Conservation (phyloP, 208 protist genomes). For the Acanthamoeba sp. region DNA sequence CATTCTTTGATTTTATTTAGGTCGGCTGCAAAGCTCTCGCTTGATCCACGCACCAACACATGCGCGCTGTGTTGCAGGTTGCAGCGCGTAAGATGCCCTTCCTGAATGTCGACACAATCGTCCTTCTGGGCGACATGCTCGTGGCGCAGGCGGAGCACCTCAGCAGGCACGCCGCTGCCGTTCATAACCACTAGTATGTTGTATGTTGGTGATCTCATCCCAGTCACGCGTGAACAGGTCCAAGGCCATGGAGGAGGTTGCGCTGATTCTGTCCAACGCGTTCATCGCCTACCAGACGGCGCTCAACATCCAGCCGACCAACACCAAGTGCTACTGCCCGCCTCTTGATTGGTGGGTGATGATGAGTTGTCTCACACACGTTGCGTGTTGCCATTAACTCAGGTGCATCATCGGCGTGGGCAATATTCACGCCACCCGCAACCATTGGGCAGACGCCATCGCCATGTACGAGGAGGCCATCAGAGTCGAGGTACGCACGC, state of each 20-base stretch:
- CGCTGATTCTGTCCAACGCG: constrained; percentile 1
- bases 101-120: neutral
- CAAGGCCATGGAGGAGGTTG: neutral
- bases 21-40: too few relatives aligned
- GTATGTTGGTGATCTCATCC: too few relatives aligned
- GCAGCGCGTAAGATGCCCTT: constrained; percentile 58
- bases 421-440: neutral
- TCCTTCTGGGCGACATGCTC: constrained; percentile 32
- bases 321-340: neutral
- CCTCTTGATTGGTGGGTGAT: neutral
- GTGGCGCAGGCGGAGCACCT: neutral
- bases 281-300: constrained; percentile 25
- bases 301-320: neutral
- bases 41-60: too few relatives aligned
- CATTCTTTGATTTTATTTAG: neutral
- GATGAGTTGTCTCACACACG: too few relatives aligned
- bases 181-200: too few relatives aligned
- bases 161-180: neutral
- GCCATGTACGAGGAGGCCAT: neutral
- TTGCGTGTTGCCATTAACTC: too few relatives aligned
- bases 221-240: too few relatives aligned
- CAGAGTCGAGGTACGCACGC: neutral
- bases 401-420: neutral
- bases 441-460: neutral
- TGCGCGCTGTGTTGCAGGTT: neutral